phyloP scores from a whole-genome alignment of 768 basidiomycete species.

The Phylloporus scabripes region DNA sequence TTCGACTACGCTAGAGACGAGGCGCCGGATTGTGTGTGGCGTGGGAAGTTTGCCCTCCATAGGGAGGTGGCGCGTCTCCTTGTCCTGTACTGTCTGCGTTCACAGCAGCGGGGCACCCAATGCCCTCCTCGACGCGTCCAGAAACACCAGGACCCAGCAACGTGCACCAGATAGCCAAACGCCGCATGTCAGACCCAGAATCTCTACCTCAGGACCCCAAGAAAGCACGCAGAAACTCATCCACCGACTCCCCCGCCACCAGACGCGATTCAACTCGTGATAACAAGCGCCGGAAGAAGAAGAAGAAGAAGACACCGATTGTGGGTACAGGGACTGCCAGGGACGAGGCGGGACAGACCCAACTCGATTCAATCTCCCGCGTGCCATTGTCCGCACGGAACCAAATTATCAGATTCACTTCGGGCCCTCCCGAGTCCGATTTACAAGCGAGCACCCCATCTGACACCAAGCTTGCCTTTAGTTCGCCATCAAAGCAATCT shows the following conservation, averaged over 20 bases:
- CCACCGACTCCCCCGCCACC: constrained; percentile 9
- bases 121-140: constrained; percentile 25
- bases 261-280: constrained; percentile 22
- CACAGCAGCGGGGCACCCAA: constrained; percentile 2
- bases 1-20: too few species aligned
- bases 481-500: neutral
- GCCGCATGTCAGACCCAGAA: constrained; percentile 24
- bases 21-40: too few species aligned
- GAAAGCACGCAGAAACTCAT: constrained; percentile 20
- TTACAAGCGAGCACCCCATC: neutral
- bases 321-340: constrained; percentile 11
- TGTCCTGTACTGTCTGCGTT: neutral
- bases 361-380: constrained; percentile 9
- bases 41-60: constrained; percentile 16
- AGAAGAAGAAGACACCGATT: constrained; percentile 26
- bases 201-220: constrained; percentile 16
- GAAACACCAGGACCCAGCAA: constrained; percentile 14
- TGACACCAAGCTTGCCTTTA: neutral
- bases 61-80: neutral
- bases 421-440: constrained; percentile 13
- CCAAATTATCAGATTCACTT: constrained; percentile 25
- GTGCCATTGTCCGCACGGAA: constrained; percentile 21
- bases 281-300: constrained; percentile 24
- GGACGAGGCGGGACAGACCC: constrained; percentile 7
- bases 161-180: constrained; percentile 8